Base-by-base conservation (phyloP, 2,329 filamentous ascomycete species). In the Rutstroemia sp. region DNA sequence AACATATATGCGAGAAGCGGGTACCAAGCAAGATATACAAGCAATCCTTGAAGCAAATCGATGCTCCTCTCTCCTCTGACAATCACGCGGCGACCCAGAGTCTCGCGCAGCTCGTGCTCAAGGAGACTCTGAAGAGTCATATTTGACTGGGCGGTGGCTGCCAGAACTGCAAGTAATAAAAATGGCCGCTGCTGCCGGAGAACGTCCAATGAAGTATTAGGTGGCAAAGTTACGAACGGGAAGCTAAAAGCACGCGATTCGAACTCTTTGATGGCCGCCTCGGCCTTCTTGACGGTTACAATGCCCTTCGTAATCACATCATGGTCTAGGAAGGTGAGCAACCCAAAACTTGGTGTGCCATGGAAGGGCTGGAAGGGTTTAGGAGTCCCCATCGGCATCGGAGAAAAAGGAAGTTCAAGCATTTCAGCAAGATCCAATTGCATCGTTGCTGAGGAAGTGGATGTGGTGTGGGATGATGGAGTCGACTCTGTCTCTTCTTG, bases 21-120 rank as follows among this genome's bases (percentile, higher is more conserved):
- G 61, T 67, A 83, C 81, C 81, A 84, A 17, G 75, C 72, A 50
- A 78, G 75, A 59, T 84, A 84, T 5, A 83, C 73, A 25, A 83
- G 68, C 19, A 84, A 67, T 3, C 80, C 80, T 59, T 82, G 78
- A 1, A 84, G 65, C 16, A 84, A 61, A 61, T 84, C 80, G 21
- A 84, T 57, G 12, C 73, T 80, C 56, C 78, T 75, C 69, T 84
- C 80, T 0, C 80, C 79, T 3, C 76, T 74, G 0, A 80, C 73
- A 0, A 84, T 77, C 42, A 81, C 77, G 65, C 80, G 82, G 46
- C 80, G 70, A 1, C 75, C 78, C n/a, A 82, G 62, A 0, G 80
- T 73, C 63, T 81, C 81, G 30, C 79, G 72, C 51, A 83, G 79
- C 67, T 83, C 80, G 49, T 78, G 75, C 27, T 83, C 80, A 46